phyloP scores from a whole-genome alignment of 1,139 yeast genomes.

The Taphrina populina region DNA sequence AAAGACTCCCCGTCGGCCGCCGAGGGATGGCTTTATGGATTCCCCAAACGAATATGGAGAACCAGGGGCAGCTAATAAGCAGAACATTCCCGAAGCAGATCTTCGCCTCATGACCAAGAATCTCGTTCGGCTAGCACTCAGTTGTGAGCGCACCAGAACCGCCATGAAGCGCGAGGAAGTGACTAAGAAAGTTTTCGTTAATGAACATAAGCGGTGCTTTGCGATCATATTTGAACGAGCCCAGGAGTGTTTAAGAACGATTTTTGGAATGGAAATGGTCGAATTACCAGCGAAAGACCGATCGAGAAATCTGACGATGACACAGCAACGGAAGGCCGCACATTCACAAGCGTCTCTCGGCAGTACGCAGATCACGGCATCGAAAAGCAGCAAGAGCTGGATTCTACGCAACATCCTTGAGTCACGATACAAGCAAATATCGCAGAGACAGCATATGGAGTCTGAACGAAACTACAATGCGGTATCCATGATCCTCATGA shows the following conservation, averaged over 20 bases:
- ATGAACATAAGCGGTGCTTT: conserved; percentile 37
- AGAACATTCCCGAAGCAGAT: conserved; percentile 28
- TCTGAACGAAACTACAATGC: conserved; percentile 28
- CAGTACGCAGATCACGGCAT: conserved; percentile 3
- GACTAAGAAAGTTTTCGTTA: conserved; percentile 35
- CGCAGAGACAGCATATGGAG: conserved; percentile 22
- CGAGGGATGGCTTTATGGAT: too few species aligned
- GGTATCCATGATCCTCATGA: conserved; percentile 34
- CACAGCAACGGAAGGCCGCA: conserved; percentile 31
- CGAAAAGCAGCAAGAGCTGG: conserved; percentile 34
- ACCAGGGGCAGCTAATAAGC: background rate
- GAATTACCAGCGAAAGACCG: conserved; percentile 38
- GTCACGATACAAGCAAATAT: conserved; percentile 21
- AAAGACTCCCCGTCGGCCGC: too few species aligned
- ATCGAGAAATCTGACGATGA: conserved; percentile 30
- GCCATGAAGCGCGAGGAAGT: conserved; percentile 37
- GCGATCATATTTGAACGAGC: conserved; percentile 36
- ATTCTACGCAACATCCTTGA: conserved; percentile 34
- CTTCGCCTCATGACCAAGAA: conserved; percentile 38
- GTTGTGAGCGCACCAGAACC: conserved; percentile 35
- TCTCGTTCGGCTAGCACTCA: conserved; percentile 38
- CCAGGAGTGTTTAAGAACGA: conserved; percentile 35
- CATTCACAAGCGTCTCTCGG: conserved; percentile 17
- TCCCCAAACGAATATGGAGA: too few species aligned
- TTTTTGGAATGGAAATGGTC: conserved; percentile 37